Percentiles rank a stretch among this genome's conserved stretches.
Conservation (phyloP, 208 protist genomes). For the Trypanosoma lewisi region DNA sequence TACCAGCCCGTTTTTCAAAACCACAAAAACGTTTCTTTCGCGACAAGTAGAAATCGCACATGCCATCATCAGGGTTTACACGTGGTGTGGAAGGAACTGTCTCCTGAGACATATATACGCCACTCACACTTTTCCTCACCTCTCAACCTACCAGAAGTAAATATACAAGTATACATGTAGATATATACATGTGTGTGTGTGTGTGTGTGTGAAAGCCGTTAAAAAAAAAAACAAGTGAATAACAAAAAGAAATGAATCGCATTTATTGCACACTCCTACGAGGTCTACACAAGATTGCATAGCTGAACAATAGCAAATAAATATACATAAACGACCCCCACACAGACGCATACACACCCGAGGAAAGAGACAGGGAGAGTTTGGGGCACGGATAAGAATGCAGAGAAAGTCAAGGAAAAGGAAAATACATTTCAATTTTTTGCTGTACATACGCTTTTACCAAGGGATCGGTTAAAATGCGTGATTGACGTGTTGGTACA, state of each 20-base stretch:
- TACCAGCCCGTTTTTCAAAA: slow-evolving; percentile 36
- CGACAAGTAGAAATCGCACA: slow-evolving; percentile 62
- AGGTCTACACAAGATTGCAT: no score
- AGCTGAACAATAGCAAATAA: no score
- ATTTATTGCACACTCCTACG: no score
- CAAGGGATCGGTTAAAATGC: not conserved
- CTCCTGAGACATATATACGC: not conserved
- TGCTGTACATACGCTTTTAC: not conserved
- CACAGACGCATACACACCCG: no score
- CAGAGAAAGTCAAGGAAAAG: not conserved
- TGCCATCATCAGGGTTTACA: slow-evolving; percentile 44
- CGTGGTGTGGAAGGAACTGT: slow-evolving; percentile 2
- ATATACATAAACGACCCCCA: no score
- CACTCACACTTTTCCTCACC: no score
- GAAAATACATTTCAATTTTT: not conserved
- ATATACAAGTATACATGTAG: slow-evolving; percentile 1
- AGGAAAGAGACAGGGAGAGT: no score
- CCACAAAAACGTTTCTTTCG: slow-evolving; percentile 73
- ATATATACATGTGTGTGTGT: not conserved
- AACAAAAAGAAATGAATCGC: no score
- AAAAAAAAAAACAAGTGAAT: no score
- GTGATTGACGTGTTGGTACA: not conserved
- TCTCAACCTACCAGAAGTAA: not conserved
- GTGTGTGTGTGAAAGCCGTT: not conserved
- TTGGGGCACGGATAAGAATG: no score